Base-by-base conservation (phyloP, 371 early-diverging fungal species). In the Dichotomocladium elegans region DNA sequence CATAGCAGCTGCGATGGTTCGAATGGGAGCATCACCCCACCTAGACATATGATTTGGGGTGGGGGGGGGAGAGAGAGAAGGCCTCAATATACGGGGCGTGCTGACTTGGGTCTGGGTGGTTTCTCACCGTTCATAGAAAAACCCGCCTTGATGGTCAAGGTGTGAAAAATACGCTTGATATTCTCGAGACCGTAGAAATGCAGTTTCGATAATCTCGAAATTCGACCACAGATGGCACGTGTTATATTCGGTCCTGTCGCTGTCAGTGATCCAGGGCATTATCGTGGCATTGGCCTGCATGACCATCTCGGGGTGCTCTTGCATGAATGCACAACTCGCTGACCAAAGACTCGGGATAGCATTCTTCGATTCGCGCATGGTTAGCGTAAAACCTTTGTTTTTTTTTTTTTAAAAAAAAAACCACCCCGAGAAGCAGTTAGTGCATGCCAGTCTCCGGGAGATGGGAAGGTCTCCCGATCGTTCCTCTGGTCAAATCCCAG, bases 1-100 rank as follows among this genome's bases (percentile, higher is more conserved):
- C 69, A 98, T 60, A 9, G 89, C 87, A 2, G 88, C 90, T 0
- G 93, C 96, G n/a, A 98, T 60, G 0, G 95, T 90, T 51, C 93
- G 92, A 8, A 72, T 57, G 25, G 66, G 43, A 1, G 55, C 57
- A 47, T 74, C 74, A 4, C 63, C 54, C 79, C 74, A 81, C 63
- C 94, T 81, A 28, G 35, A 26, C 27, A 31, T 14, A 41, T 4
- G 17, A 45, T 37, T 14, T 41, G 29, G 22, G 10, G n/a, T n/a
- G 37, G 37, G 37, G n/a, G 1, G 10, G 9, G 43, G 21, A 29
- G n/a, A 34, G 34, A 34, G 34, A 34, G 34, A 34, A n/a, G 10
- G 22, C 21, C 12, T n/a, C n/a, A n/a, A n/a, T n/a, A n/a, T n/a
- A n/a, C n/a, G n/a, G n/a, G n/a, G n/a, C n/a, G n/a, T n/a, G n/a